Conservation (phyloP, 768 basidiomycete genomes). For the Fomitopsis serialis region DNA sequence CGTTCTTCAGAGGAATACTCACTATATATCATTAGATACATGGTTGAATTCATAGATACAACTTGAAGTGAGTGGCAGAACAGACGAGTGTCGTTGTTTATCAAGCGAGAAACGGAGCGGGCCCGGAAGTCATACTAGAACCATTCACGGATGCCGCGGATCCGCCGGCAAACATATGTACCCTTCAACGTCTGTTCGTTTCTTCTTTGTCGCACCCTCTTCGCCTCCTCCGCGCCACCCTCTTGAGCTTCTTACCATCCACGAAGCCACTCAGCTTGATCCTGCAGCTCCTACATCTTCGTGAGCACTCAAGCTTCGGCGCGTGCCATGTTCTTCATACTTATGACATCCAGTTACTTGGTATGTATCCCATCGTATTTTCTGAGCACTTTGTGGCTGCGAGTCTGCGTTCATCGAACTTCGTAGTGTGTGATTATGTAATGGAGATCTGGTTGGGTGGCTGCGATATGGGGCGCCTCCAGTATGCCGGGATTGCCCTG, state of each 20-base stretch:
- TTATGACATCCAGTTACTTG: too few relatives aligned
- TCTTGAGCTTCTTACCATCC: constrained; percentile 78
- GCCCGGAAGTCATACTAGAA: not conserved
- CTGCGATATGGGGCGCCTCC: too few relatives aligned
- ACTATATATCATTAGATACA: not conserved
- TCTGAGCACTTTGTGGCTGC: too few relatives aligned
- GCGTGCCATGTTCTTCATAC: too few relatives aligned
- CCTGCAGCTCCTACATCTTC: constrained; percentile 89
- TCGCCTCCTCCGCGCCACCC: constrained; percentile 90
- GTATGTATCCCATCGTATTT: too few relatives aligned
- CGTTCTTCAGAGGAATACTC: not conserved
- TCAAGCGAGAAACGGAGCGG: constrained; percentile 1
- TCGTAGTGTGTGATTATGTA: too few relatives aligned
- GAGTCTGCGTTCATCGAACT: too few relatives aligned
- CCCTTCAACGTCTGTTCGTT: constrained; percentile 84
- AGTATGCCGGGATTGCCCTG: too few relatives aligned
- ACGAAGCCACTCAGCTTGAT: constrained; percentile 89
- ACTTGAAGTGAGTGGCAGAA: not conserved
- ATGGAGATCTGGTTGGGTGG: too few relatives aligned
- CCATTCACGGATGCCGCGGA: not conserved
- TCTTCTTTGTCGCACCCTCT: constrained; percentile 79
- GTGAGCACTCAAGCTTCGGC: too few relatives aligned
- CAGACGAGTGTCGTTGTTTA: not conserved
- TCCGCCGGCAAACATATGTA: constrained; percentile 67
- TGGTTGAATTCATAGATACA: not conserved